Conservation (phyloP, 2,329 filamentous ascomycete species). For the Pestalotiopsis sp. region DNA sequence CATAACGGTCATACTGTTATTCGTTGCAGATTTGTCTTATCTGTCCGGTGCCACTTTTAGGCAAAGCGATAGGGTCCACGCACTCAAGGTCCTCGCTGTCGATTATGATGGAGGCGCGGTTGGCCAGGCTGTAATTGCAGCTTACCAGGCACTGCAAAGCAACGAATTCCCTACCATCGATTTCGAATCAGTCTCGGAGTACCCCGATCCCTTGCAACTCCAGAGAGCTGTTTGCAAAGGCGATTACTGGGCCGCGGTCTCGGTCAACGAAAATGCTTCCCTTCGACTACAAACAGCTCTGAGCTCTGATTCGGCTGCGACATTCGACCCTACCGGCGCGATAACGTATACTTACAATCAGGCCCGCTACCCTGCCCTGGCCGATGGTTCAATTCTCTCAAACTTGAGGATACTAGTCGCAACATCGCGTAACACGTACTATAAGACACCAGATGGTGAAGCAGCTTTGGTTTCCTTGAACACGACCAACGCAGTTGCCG, state of each 20-base stretch:
- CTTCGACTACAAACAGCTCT: slow-evolving; percentile 26
- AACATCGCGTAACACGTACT: neutral
- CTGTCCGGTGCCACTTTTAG: neutral
- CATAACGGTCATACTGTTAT: neutral
- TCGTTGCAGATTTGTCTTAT: neutral
- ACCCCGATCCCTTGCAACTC: slow-evolving; percentile 24
- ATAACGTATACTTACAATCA: slow-evolving; percentile 33
- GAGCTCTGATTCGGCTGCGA: slow-evolving; percentile 26
- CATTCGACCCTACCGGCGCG: slow-evolving; percentile 27
- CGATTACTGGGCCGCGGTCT: slow-evolving; percentile 39
- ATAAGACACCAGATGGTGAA: neutral
- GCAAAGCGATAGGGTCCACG: neutral
- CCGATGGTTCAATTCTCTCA: slow-evolving; percentile 32
- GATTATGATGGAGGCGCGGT: slow-evolving; percentile 41
- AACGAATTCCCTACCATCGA: slow-evolving; percentile 33
- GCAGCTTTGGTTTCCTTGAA: neutral
- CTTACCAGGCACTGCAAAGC: slow-evolving; percentile 32
- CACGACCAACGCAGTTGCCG: neutral
- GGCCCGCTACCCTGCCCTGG: neutral
- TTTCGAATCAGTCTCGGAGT: slow-evolving; percentile 22
- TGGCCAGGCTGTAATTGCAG: slow-evolving; percentile 32
- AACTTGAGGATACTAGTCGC: neutral
- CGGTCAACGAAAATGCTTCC: slow-evolving; percentile 35
- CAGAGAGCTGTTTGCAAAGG: slow-evolving; percentile 33
- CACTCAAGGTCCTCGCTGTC: slow-evolving; percentile 30